Evolutionary conservation across 805 yeast genomes (phyloP).

Genomic region (Metschnikowia lochheadii): DNA sequence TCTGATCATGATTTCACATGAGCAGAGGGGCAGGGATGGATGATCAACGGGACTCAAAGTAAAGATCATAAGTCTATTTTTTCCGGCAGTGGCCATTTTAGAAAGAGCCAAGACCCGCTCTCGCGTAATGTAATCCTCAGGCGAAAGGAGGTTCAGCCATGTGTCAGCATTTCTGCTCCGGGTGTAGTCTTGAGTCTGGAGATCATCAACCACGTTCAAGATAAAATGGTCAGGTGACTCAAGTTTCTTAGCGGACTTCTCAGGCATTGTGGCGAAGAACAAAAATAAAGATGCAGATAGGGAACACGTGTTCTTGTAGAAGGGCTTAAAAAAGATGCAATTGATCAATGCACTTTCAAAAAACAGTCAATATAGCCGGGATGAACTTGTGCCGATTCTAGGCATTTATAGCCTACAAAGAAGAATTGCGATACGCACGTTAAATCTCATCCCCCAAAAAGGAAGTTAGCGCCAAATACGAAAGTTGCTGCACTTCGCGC

Average conservation of each 20-base stretch:
- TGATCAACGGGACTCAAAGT: slow-evolving; percentile 20
- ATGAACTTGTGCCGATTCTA: neutral
- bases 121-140: slow-evolving; percentile 32
- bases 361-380: too few relatives aligned
- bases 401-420: neutral
- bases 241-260: neutral
- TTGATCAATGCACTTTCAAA: too few relatives aligned
- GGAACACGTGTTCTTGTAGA: neutral
- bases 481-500: neutral
- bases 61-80: slow-evolving; percentile 22
- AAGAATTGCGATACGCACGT: neutral
- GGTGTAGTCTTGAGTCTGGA: slow-evolving; percentile 27
- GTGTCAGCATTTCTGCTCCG: slow-evolving; percentile 30
- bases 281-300: neutral
- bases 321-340: too few relatives aligned
- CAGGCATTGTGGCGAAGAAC: neutral
- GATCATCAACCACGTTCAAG: slow-evolving; percentile 21
- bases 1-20: slow-evolving; percentile 34
- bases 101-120: slow-evolving; percentile 29
- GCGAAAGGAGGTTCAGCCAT: slow-evolving; percentile 36
- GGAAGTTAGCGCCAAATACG: neutral
- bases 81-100: slow-evolving; percentile 17
- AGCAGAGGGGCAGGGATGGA: slow-evolving; percentile 25
- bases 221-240: slow-evolving; percentile 11
- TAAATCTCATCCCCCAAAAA: neutral